Conservation (phyloP, 305 asterid species). For the Solanum hybrid region DNA sequence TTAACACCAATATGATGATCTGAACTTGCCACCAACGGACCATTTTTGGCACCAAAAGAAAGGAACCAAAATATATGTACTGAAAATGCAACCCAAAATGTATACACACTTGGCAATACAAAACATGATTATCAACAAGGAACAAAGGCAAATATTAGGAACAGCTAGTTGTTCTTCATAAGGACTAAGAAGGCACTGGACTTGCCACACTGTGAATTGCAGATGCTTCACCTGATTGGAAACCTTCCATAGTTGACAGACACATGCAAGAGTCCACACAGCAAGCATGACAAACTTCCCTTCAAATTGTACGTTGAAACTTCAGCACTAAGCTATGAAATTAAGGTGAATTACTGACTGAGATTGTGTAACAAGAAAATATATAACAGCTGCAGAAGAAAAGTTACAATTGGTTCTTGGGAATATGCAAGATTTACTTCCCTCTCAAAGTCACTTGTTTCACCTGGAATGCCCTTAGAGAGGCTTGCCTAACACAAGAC, state of each 20-base stretch:
- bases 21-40: not conserved
- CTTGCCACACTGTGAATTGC: slow-evolving; percentile 65
- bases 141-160: not conserved
- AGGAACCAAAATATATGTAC: not conserved
- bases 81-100: not conserved
- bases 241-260: not conserved
- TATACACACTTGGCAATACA: not conserved
- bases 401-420: not conserved
- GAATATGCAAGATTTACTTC: not conserved
- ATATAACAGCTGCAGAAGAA: not conserved
- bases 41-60: not conserved
- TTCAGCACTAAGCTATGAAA: not conserved
- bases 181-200: slow-evolving; percentile 47
- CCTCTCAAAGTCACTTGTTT: not conserved
- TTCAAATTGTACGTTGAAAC: not conserved
- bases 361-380: not conserved
- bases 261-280: not conserved
- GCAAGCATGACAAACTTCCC: not conserved
- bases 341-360: not conserved
- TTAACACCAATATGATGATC: not conserved
- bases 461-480: not conserved
- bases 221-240: slow-evolving; percentile 24
- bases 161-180: slow-evolving; percentile 31
- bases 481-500: not conserved
- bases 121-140: not conserved